These are phyloP conservation scores for Aureobasidium subglaciale DNA, from an alignment of 2,329 filamentous ascomycete species.

Conservation along the genomic window DNA sequence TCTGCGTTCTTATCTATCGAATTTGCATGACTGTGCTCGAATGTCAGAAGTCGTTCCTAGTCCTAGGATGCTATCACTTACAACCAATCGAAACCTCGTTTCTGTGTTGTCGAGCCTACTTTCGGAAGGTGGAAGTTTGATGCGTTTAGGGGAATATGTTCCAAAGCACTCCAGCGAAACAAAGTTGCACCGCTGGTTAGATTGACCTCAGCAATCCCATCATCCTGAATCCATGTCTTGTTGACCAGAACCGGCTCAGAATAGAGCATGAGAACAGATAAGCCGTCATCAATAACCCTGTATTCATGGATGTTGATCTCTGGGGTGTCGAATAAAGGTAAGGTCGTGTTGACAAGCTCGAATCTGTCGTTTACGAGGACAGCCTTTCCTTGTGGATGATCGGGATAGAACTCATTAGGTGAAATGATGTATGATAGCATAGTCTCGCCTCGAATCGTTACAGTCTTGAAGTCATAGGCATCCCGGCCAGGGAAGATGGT, in stretches of 20 bases:
- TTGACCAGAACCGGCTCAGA: slow-evolving; percentile 20
- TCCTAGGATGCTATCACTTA: neutral
- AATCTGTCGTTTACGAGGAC: slow-evolving; percentile 17
- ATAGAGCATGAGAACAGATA: slow-evolving; percentile 24
- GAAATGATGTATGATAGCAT: slow-evolving; percentile 14
- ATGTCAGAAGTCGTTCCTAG: neutral
- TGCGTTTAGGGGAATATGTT: slow-evolving; percentile 23
- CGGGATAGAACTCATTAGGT: slow-evolving; percentile 2
- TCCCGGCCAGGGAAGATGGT: slow-evolving; percentile 16
- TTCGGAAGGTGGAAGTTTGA: slow-evolving; percentile 20
- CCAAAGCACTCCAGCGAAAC: slow-evolving; percentile 29
- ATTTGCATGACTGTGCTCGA: slow-evolving; percentile 28
- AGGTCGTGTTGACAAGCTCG: neutral
- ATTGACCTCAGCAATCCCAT: slow-evolving; percentile 31
- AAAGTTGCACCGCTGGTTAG: slow-evolving; percentile 26
- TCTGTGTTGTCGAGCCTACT: neutral
- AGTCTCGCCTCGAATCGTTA: neutral
- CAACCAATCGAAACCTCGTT: slow-evolving; percentile 18
- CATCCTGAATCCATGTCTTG: slow-evolving; percentile 24
- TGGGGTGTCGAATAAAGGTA: slow-evolving; percentile 16
- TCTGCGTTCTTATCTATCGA: slow-evolving; percentile 32
- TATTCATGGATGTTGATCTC: slow-evolving; percentile 35
- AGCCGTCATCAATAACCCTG: slow-evolving; percentile 28
- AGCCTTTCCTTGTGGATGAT: slow-evolving; percentile 4
- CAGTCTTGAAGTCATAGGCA: slow-evolving; percentile 18